Percentiles rank a stretch among this genome's conserved stretches.
Conservation (phyloP, 2,329 filamentous ascomycete genomes). For the Aspergillus sp. region DNA sequence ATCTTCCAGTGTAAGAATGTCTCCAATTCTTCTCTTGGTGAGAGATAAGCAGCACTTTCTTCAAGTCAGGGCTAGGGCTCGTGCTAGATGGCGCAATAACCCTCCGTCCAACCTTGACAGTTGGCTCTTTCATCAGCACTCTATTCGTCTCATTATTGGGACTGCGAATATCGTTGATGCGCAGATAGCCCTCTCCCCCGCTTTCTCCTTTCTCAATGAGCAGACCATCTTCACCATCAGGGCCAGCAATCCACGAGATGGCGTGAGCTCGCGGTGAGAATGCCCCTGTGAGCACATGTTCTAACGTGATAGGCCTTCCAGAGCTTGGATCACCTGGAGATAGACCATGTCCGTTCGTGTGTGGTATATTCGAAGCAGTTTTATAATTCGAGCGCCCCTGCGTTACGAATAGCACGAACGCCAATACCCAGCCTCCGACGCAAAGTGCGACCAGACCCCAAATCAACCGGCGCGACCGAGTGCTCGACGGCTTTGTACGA, state of each 20-base stretch:
- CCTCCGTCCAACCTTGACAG: slow-evolving; percentile 64
- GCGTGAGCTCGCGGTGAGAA: slow-evolving; percentile 45
- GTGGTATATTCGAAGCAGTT: slow-evolving; percentile 31
- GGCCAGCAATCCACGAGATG: slow-evolving; percentile 53
- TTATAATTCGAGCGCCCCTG: slow-evolving; percentile 39
- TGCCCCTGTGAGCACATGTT: slow-evolving; percentile 45
- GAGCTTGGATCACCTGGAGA: slow-evolving; percentile 39
- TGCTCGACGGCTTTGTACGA: slow-evolving; percentile 26
- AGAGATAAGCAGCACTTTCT: slow-evolving; percentile 82
- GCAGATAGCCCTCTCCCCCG: slow-evolving; percentile 71
- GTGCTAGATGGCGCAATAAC: slow-evolving; percentile 63
- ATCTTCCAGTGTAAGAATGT: slow-evolving; percentile 82
- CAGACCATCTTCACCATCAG: slow-evolving; percentile 71
- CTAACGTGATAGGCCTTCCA: slow-evolving; percentile 48
- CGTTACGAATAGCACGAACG: slow-evolving; percentile 49
- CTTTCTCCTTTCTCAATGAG: slow-evolving; percentile 71
- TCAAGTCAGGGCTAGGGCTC: slow-evolving; percentile 81
- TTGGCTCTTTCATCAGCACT: slow-evolving; percentile 73
- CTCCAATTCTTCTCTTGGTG: slow-evolving; percentile 78
- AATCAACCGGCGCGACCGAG: slow-evolving; percentile 41
- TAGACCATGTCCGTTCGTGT: slow-evolving; percentile 35
- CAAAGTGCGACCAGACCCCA: slow-evolving; percentile 48
- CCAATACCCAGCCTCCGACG: slow-evolving; percentile 51
- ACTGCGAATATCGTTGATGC: slow-evolving; percentile 81
- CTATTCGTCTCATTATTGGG: slow-evolving; percentile 53